A percentile compares a stretch with the other conserved stretches of the same genome.
Conservation (phyloP, 2,329 filamentous ascomycete genomes). For the Hypoxylon sp. region DNA sequence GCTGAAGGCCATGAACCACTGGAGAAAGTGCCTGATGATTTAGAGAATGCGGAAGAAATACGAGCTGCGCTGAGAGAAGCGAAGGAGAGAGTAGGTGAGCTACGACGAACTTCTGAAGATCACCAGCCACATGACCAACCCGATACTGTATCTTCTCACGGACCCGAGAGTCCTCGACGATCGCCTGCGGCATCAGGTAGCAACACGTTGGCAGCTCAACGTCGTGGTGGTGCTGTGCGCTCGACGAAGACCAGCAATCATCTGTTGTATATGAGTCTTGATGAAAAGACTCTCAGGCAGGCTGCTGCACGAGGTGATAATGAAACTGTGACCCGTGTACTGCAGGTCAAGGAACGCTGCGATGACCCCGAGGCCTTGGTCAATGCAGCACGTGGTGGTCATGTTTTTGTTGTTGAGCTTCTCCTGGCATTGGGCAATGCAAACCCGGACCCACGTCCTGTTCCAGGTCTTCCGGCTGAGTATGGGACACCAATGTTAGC, state of each 20-base stretch:
- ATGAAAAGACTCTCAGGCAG: conserved; percentile 72
- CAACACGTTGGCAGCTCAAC: conserved; percentile 57
- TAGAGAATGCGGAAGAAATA: conserved; percentile 85
- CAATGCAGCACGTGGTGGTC: conserved; percentile 90
- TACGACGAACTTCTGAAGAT: conserved; percentile 71
- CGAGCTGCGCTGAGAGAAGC: conserved; percentile 75
- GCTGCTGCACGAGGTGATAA: conserved; percentile 74
- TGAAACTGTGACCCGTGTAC: conserved; percentile 72
- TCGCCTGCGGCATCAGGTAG: conserved; percentile 64
- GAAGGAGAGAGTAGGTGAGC: conserved; percentile 68
- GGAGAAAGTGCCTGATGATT: conserved; percentile 82
- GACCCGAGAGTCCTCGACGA: conserved; percentile 70
- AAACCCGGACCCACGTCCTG: conserved; percentile 77
- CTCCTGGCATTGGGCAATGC: conserved; percentile 77
- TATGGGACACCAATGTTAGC: conserved; percentile 93
- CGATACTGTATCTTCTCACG: conserved; percentile 67
- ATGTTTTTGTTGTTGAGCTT: conserved; percentile 88
- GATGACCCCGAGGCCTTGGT: conserved; percentile 90
- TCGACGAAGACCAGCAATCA: conserved; percentile 76
- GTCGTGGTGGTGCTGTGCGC: conserved; percentile 69
- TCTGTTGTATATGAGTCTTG: conserved; percentile 73
- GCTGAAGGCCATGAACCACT: conserved; percentile 93
- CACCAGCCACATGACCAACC: conserved; percentile 64
- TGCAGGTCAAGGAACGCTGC: conserved; percentile 72
- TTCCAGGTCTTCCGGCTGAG: conserved; percentile 73